These are phyloP conservation scores for Oryza coarctata DNA, from an alignment of 176 grass and related monocot genomes.

Conservation along the genomic window DNA sequence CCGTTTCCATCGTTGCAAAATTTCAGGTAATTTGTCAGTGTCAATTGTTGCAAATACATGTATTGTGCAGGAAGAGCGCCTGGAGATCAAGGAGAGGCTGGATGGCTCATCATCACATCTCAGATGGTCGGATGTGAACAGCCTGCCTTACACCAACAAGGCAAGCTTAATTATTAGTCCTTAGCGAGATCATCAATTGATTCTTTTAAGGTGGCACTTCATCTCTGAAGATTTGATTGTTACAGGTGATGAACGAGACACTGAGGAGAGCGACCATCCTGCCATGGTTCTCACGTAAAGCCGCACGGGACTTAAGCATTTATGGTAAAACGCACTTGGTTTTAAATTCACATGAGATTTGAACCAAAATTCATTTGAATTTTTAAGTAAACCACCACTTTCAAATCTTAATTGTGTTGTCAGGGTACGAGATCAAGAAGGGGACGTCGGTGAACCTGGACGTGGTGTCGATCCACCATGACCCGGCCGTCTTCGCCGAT, in stretches of 20 bases:
- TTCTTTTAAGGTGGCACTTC: not conserved
- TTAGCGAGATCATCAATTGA: not conserved
- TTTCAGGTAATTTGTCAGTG: too few relatives aligned
- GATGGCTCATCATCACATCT: not conserved
- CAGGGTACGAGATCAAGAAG: slow-evolving; percentile 54
- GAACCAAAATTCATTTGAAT: not conserved
- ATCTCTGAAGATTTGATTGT: not conserved
- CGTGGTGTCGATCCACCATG: slow-evolving; percentile 80
- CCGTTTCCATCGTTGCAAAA: not conserved
- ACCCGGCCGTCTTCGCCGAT: slow-evolving; percentile 50
- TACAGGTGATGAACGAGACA: slow-evolving; percentile 61
- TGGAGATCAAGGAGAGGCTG: slow-evolving; percentile 38
- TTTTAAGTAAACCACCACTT: not conserved
- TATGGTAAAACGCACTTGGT: slow-evolving; percentile 30
- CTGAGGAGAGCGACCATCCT: slow-evolving; percentile 67
- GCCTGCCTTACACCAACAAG: slow-evolving; percentile 65
- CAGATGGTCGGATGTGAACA: slow-evolving; percentile 55
- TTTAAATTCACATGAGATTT: not conserved
- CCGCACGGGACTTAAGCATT: slow-evolving; percentile 57
- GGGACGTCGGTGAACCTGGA: slow-evolving; percentile 66
- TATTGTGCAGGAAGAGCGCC: slow-evolving; percentile 49
- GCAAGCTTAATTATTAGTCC: slow-evolving; percentile 1
- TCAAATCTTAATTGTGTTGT: not conserved
- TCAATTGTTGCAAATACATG: too few relatives aligned
- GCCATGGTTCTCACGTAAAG: slow-evolving; percentile 70